Evolutionary conservation across 2,329 filamentous ascomycete species (phyloP).

Genomic region (Colletotrichum cordylinicola): DNA sequence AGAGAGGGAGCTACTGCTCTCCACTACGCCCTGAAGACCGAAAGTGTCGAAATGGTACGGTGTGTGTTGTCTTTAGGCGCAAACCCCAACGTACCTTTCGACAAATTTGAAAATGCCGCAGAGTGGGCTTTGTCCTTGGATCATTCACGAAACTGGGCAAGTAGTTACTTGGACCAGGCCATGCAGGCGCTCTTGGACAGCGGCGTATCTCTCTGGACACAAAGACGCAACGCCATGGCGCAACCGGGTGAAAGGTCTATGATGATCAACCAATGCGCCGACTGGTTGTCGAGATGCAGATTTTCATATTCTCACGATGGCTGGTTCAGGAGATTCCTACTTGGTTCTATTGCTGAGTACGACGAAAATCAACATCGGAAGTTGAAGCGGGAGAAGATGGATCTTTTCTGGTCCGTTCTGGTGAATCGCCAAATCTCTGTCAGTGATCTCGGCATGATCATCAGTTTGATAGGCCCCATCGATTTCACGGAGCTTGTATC

Average conservation of each 20-base stretch:
- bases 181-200: neutral
- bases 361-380: neutral
- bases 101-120: accelerated
- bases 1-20: accelerated
- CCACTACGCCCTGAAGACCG: accelerated
- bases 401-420: accelerated
- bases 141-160: accelerated
- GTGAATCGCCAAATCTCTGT: accelerated
- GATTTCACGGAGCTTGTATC: accelerated
- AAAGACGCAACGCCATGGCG: accelerated
- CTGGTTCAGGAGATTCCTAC: neutral
- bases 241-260: neutral
- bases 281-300: accelerated
- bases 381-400: neutral
- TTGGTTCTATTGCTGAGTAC: neutral
- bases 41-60: accelerated
- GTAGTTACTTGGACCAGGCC: accelerated
- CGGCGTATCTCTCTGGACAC: accelerated
- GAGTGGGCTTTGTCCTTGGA: accelerated
- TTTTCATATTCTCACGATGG: accelerated
- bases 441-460: accelerated
- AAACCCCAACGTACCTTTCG: neutral
- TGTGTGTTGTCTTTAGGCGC: neutral
- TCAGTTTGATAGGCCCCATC: accelerated
- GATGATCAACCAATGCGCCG: accelerated